Base-by-base conservation (phyloP, 208 protist genomes). In the Acanthamoeba sp. region DNA sequence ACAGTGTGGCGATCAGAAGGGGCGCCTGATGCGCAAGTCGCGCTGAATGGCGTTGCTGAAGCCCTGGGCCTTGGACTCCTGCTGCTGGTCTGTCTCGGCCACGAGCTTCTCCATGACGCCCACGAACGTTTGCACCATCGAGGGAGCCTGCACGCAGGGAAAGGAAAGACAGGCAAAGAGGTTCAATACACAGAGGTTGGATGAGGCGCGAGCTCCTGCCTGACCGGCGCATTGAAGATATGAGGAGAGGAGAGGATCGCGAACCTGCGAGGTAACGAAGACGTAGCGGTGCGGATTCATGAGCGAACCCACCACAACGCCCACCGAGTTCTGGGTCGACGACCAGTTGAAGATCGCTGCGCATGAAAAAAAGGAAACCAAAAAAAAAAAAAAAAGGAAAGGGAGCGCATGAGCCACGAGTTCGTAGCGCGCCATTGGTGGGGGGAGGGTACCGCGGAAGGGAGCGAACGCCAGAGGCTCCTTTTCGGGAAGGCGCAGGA, bases 271-370 rank as follows among this genome's bases (percentile, higher is more conserved):
- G 27, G 71, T 80, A 36, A 12, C 12, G 24, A 80, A 80, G 71
- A 80, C 71, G 20, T 80, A 80, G 71, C 71, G 71, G 10, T 80
- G 71, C 22, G 71, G 71, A 20, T 80, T 80, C 71, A 80, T 80
- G 27, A 80, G 71, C 18, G 71, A 80, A 20, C 71, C 71, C 29
- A 80, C 71, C 20, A 80, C 71, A 2, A 80, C 71, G 32, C 71
- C 71, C 40, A 80, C 71, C 40, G 71, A 80, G 22, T 80, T 34
- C 22, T 14, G 71, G 36, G 20, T 80, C 16, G 34, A 27, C 18
- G 71, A 80, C 71, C 71, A 80, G 36, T 80, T 80, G 36, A 80
- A 80, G 36, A 80, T 80, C 36, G 40, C 71, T 80, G 38, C n/a
- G n/a, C n/a, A n/a, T n/a, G n/a, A n/a, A n/a, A n/a, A n/a, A n/a